Base-by-base conservation (phyloP, 495 filamentous ascomycete genomes). In the Thermothielavioides terrestris region DNA sequence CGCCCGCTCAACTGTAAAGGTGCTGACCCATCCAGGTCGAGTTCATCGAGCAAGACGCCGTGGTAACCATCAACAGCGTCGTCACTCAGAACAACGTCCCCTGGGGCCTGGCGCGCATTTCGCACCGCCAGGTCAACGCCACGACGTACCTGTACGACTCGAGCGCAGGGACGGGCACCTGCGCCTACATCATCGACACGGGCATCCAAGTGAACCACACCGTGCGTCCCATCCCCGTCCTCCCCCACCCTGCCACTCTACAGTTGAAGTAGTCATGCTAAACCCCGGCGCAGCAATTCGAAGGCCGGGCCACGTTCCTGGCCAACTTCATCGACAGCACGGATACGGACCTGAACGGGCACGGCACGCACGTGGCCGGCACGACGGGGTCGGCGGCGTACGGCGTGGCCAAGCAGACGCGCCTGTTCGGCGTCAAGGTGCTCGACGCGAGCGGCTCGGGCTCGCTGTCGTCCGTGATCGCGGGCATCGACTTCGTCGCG, bases 381-480 rank as follows among this genome's bases (percentile, higher is more conserved):
- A 86, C 80, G 35, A n/a, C n/a, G n/a, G n/a, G n/a, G 77, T 84
- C 42, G 83, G 72, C 37, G 77, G 77, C 7, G 12, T 83, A 79
- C 53, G 84, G 83, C 55, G 72, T 86, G 40, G 75, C 82, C 46
- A 86, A 86, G 69, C 74, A 76, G 55, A 81, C 79, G 17, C 63
- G 56, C 22, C 64, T 88, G 30, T 74, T 80, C 52, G 80, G 77
- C 45, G 82, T 86, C 63, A 85, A 86, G 69, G 81, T 86, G 42
- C 76, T 86, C 53, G 68, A 73, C 53, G 64, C 65, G 26, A 44
- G 61, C 53, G 66, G 62, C 26, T 69, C 68, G 8, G 78, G 78
- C 38, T 58, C 58, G 20, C 60, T 48, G 50, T 57, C 61, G 8
- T 54, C 64, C 43, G 67, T 72, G 50, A 67, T 74, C 32, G 67